phyloP scores from a whole-genome alignment of 1,139 yeast species.

The Candida pseudoviswanathii region DNA sequence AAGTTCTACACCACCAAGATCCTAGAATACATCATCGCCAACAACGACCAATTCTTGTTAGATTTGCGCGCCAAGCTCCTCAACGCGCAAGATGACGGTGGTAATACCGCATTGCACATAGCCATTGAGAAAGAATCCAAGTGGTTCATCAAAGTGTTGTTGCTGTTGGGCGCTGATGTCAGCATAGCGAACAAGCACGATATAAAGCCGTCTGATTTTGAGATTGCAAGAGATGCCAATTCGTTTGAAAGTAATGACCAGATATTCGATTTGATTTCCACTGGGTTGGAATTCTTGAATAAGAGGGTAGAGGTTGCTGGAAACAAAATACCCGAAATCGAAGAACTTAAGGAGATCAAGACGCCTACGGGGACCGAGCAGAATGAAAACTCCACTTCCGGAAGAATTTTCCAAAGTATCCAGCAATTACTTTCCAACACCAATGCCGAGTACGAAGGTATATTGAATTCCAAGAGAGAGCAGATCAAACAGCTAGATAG shows the following conservation, averaged over 20 bases:
- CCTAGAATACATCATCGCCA: conserved; percentile 74
- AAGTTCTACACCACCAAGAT: conserved; percentile 77
- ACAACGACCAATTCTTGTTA: conserved; percentile 52
- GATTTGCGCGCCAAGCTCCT: conserved; percentile 67
- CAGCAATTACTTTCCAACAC: conserved; percentile 44
- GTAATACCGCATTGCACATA: conserved; percentile 86
- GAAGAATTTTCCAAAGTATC: conserved; percentile 42
- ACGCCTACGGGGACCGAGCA: conserved; percentile 13
- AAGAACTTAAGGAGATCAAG: conserved; percentile 23
- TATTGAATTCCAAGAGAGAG: conserved; percentile 38
- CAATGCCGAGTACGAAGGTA: conserved; percentile 41
- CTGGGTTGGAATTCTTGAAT: conserved; percentile 36
- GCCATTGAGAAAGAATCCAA: conserved; percentile 88
- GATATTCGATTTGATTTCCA: conserved; percentile 37
- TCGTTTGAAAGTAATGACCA: conserved; percentile 29
- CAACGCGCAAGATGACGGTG: conserved; percentile 75
- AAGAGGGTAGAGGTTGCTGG: conserved; percentile 30
- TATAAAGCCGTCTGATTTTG: conserved; percentile 83
- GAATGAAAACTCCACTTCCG: conserved; percentile 22
- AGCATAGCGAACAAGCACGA: conserved; percentile 81
- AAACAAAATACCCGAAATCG: conserved; percentile 21
- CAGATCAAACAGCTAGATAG: conserved; percentile 41
- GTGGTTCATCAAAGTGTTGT: conserved; percentile 75
- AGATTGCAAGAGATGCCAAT: conserved; percentile 47
- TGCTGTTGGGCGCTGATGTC: conserved; percentile 87